These are phyloP conservation scores for Talaromyces albobiverticillius DNA, from an alignment of 2,329 filamentous ascomycete species.

Conservation along the genomic window DNA sequence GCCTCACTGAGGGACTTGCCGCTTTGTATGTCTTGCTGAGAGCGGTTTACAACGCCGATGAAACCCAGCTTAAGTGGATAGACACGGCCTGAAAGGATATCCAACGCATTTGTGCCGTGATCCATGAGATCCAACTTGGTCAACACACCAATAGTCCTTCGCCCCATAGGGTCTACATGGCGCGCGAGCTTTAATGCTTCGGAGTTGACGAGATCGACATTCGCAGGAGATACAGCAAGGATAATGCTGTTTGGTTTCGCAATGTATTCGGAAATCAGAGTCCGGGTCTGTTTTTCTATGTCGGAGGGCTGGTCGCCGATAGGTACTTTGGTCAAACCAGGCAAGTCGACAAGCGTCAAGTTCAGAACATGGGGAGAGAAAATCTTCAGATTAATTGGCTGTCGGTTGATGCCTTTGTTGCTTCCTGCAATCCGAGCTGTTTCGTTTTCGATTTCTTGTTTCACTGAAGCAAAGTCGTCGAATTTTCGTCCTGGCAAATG, in stretches of 20 bases:
- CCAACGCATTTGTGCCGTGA: constrained; percentile 94
- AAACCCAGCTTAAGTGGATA: constrained; percentile 97
- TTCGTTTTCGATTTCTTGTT: constrained; percentile 95
- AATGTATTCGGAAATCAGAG: constrained; percentile 95
- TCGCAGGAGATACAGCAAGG: constrained; percentile 92
- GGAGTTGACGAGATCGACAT: constrained; percentile 97
- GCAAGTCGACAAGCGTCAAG: constrained; percentile 91
- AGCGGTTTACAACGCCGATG: constrained; percentile 96
- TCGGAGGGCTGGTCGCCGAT: constrained; percentile 97
- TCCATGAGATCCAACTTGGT: constrained; percentile 99
- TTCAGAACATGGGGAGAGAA: constrained; percentile 97
- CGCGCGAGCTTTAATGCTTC: constrained; percentile 94
- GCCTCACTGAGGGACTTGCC: constrained; percentile 95
- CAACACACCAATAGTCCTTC: constrained; percentile 91
- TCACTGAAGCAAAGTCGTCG: constrained; percentile 88
- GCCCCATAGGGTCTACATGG: constrained; percentile 92
- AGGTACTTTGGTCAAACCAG: constrained; percentile 94
- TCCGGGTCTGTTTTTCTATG: constrained; percentile 97
- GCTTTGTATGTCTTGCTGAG: constrained; percentile 95
- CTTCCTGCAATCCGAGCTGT: constrained; percentile 90
- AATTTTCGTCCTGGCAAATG: constrained; percentile 87
- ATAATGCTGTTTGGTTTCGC: constrained; percentile 99
- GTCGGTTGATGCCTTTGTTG: constrained; percentile 97
- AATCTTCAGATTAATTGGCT: constrained; percentile 97
- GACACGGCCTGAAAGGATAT: constrained; percentile 94